These are phyloP conservation scores for Acacia crassicarpa DNA, from an alignment of 306 rosid species.

Conservation along the genomic window DNA sequence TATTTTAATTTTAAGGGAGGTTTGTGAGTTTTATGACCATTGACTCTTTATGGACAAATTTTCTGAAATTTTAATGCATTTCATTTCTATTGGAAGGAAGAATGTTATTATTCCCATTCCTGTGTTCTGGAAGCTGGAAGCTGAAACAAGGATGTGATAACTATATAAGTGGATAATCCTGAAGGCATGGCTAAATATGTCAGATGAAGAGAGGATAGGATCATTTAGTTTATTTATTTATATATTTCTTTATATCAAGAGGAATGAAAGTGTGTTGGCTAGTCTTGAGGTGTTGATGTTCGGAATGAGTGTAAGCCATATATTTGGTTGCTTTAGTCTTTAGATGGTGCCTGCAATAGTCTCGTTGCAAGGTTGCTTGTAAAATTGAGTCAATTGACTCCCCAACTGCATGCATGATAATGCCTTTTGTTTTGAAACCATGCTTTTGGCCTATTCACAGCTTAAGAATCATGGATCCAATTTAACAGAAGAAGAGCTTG, in stretches of 20 bases:
- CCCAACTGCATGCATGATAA: background rate
- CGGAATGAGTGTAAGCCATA: background rate
- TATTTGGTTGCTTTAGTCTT: background rate
- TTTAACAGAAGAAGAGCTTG: slow-evolving; percentile 97
- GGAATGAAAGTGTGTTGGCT: background rate
- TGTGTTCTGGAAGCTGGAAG: background rate
- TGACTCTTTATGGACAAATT: slow-evolving; percentile 30
- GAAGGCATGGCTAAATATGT: background rate
- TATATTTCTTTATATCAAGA: background rate
- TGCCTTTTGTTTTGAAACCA: slow-evolving; percentile 19
- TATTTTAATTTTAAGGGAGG: slow-evolving; percentile 95
- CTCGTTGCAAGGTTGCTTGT: background rate
- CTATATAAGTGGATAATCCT: background rate
- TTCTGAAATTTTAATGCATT: slow-evolving; percentile 18
- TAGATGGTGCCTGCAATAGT: background rate
- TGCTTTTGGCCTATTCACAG: slow-evolving; percentile 50
- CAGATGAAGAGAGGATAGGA: background rate
- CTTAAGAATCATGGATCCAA: slow-evolving; percentile 95
- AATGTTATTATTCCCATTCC: background rate
- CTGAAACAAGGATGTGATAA: background rate
- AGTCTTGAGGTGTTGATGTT: background rate
- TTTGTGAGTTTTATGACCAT: slow-evolving; percentile 41
- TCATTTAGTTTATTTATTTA: background rate
- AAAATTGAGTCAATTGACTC: background rate
- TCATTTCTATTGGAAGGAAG: background rate